Conservation (phyloP, 1,139 yeast species). For the Debaryomyces nepalensis region DNA sequence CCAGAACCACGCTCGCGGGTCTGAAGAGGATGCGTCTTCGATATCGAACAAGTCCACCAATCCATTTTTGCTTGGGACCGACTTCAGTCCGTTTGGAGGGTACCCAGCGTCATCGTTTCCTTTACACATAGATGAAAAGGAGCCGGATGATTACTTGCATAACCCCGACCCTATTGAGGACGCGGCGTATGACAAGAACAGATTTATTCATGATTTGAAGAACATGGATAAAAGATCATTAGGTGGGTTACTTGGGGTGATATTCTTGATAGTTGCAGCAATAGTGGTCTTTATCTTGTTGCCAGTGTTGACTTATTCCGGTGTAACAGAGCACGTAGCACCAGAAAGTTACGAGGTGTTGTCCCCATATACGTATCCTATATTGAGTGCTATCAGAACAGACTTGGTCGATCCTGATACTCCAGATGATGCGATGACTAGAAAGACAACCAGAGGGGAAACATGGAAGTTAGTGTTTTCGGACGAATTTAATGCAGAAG, state of each 20-base stretch:
- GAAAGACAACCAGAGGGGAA: constrained; percentile 57
- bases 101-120: constrained; percentile 91
- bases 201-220: constrained; percentile 62
- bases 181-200: constrained; percentile 71
- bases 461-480: constrained; percentile 74
- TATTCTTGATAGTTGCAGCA: constrained; percentile 60
- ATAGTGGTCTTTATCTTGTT: constrained; percentile 67
- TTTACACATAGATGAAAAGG: constrained; percentile 82
- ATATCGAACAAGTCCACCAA: constrained; percentile 23
- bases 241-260: constrained; percentile 62
- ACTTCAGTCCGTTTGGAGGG: constrained; percentile 88
- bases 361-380: constrained; percentile 62
- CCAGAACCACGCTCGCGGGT: constrained; percentile 2
- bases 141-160: constrained; percentile 88
- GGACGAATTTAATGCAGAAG: constrained; percentile 83
- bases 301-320: constrained; percentile 78
- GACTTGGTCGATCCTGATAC: constrained; percentile 78
- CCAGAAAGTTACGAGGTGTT: constrained; percentile 49
- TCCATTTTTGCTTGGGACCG: constrained; percentile 28
- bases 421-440: constrained; percentile 56
- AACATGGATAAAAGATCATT: constrained; percentile 62
- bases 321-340: constrained; percentile 45
- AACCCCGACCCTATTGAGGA: constrained; percentile 93
- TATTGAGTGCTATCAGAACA: constrained; percentile 64
- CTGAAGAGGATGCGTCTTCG: constrained; percentile 20